Conservation (phyloP, 2,329 filamentous ascomycete genomes). For the Bipolaris oryzae region DNA sequence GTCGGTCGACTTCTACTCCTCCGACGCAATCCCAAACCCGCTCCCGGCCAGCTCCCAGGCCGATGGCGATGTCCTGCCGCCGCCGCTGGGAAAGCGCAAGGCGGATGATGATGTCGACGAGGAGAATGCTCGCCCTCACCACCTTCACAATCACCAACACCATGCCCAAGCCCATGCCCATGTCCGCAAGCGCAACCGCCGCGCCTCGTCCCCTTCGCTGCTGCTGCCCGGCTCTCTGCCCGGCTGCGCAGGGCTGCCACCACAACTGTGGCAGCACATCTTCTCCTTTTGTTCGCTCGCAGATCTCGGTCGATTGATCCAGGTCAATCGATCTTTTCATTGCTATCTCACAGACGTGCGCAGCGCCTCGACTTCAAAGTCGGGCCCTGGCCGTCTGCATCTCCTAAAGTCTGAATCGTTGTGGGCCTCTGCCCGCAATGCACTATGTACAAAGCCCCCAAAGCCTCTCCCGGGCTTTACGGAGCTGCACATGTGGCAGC, state of each 20-base stretch:
- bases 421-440: constrained; percentile 72
- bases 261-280: constrained; percentile 72
- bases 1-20: constrained; percentile 47
- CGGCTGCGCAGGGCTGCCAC: constrained; percentile 55
- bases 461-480: constrained; percentile 67
- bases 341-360: constrained; percentile 48
- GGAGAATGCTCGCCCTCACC: constrained; percentile 3
- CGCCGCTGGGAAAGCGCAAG: constrained; percentile 43
- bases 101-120: constrained; percentile 27
- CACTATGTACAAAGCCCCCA: constrained; percentile 70
- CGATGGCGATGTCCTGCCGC: constrained; percentile 6
- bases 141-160: constrained; percentile 2
- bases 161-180: constrained; percentile 12
- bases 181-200: constrained; percentile 45
- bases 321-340: constrained; percentile 71
- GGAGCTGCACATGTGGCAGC: constrained; percentile 78
- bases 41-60: constrained; percentile 17
- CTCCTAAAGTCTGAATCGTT: constrained; percentile 67
- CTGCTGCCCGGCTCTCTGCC: constrained; percentile 23
- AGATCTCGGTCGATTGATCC: constrained; percentile 68
- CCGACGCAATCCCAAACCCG: constrained; percentile 25
- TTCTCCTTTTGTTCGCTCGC: constrained; percentile 70
- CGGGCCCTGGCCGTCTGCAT: constrained; percentile 41
- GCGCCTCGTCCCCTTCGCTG: constrained; percentile 17
- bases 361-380: constrained; percentile 39